Evolutionary conservation across 1,139 yeast genomes (phyloP).

Genomic region (Scheffersomyces insectosa): DNA sequence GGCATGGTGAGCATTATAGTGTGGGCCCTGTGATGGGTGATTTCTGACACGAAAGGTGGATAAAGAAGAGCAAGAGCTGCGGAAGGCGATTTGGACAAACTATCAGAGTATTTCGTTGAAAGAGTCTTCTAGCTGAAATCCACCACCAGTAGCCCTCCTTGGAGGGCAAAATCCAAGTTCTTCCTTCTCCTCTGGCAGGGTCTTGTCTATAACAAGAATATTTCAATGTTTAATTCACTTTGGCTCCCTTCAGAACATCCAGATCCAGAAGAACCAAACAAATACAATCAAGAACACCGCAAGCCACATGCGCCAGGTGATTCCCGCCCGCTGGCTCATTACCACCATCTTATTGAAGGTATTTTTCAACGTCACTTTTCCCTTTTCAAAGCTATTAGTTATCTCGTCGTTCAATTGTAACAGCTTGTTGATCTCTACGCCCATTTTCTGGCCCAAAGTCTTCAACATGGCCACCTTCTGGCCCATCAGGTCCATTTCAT

Average conservation of each 20-base stretch:
- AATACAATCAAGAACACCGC: slow-evolving; percentile 61
- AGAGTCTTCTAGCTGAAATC: no score
- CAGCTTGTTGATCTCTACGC: slow-evolving; percentile 79
- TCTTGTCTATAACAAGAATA: no score
- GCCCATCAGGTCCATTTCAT: slow-evolving; percentile 68
- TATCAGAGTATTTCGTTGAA: no score
- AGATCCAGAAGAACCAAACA: slow-evolving; percentile 77
- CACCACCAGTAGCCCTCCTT: no score
- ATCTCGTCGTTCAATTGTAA: slow-evolving; percentile 61
- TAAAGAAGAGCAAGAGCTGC: no score
- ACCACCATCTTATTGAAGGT: slow-evolving; percentile 74
- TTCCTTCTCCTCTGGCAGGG: no score
- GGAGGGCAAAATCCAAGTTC: not conserved
- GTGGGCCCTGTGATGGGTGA: no score
- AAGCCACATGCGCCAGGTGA: slow-evolving; percentile 80
- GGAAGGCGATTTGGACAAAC: no score
- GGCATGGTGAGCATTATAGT: no score
- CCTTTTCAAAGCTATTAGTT: slow-evolving; percentile 45
- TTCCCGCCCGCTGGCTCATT: slow-evolving; percentile 83
- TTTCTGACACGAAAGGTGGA: no score
- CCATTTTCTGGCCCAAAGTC: slow-evolving; percentile 73
- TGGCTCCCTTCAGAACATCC: slow-evolving; percentile 49
- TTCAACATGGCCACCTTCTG: slow-evolving; percentile 72
- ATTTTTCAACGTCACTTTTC: slow-evolving; percentile 53
- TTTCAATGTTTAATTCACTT: no score